phyloP scores from a whole-genome alignment of 129 eudicot genomes.

The Lactuca sativa region DNA sequence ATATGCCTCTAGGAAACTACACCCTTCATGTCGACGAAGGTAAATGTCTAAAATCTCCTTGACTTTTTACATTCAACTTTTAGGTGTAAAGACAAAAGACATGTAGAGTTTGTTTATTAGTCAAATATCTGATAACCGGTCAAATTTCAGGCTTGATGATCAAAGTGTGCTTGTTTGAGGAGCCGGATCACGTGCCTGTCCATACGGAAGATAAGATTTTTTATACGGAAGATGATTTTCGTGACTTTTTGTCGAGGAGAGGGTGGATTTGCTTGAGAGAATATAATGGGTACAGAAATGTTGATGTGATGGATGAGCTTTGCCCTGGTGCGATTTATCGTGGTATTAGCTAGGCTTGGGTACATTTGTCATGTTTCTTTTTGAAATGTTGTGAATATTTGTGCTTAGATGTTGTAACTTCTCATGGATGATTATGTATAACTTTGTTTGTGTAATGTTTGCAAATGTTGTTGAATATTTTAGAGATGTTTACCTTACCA shows the following conservation, averaged over 20 bases:
- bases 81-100: background rate
- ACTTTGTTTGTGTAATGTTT: background rate
- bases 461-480: background rate
- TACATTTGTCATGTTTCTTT: background rate
- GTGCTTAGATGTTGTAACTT: slow-evolving; percentile 15
- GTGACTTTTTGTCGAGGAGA: slow-evolving; percentile 67
- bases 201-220: slow-evolving; percentile 90
- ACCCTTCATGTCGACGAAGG: slow-evolving; percentile 93
- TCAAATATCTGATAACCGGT: background rate
- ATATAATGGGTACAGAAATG: slow-evolving; percentile 51
- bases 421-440: slow-evolving; percentile 4
- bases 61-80: background rate
- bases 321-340: slow-evolving; percentile 81
- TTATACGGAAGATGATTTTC: slow-evolving; percentile 83
- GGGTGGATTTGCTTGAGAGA: slow-evolving; percentile 84
- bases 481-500: too few relatives aligned
- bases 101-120: background rate
- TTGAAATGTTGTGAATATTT: slow-evolving; percentile 8
- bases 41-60: slow-evolving; percentile 16
- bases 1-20: slow-evolving; percentile 90
- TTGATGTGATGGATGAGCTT: slow-evolving; percentile 77
- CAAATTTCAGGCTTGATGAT: slow-evolving; percentile 59
- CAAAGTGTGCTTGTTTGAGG: slow-evolving; percentile 75
- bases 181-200: slow-evolving; percentile 61
- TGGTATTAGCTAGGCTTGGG: slow-evolving; percentile 39